These are phyloP conservation scores for Lepidium didymum DNA, from an alignment of 345 rosid genomes.

Conservation along the genomic window DNA sequence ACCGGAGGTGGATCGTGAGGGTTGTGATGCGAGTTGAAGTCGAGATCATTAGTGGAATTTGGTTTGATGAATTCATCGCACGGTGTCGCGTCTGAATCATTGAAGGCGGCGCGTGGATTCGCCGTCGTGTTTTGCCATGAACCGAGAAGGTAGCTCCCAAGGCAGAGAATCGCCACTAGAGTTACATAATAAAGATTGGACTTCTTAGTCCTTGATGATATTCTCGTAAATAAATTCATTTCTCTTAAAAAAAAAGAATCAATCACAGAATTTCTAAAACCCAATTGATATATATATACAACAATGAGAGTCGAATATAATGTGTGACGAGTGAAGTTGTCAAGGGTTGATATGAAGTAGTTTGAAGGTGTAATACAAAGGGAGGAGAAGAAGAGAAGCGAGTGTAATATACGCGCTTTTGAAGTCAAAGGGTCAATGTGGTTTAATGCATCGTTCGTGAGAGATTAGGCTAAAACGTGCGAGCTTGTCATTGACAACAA, in stretches of 20 bases:
- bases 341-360: conserved; percentile 27
- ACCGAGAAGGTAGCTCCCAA: conserved; percentile 49
- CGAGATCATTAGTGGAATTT: conserved; percentile 32
- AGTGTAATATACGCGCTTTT: conserved; percentile 1
- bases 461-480: conserved; percentile 22
- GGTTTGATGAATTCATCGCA: background rate
- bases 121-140: conserved; percentile 36
- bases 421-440: conserved; percentile 6
- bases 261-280: background rate
- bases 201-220: conserved; percentile 35
- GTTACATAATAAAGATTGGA: conserved; percentile 40
- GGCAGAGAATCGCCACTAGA: conserved; percentile 37
- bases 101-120: conserved; percentile 24
- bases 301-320: conserved; percentile 3
- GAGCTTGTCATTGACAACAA: conserved; percentile 11
- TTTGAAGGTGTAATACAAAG: conserved; percentile 8
- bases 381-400: background rate
- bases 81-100: background rate
- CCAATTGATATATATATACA: background rate
- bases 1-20: conserved; percentile 37
- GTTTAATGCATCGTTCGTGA: conserved; percentile 9
- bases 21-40: conserved; percentile 59
- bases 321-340: conserved; percentile 23
- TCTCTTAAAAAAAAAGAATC: background rate
- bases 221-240: conserved; percentile 23